Conservation (phyloP, 2,329 filamentous ascomycete genomes). For the Cyanodermella asteris region DNA sequence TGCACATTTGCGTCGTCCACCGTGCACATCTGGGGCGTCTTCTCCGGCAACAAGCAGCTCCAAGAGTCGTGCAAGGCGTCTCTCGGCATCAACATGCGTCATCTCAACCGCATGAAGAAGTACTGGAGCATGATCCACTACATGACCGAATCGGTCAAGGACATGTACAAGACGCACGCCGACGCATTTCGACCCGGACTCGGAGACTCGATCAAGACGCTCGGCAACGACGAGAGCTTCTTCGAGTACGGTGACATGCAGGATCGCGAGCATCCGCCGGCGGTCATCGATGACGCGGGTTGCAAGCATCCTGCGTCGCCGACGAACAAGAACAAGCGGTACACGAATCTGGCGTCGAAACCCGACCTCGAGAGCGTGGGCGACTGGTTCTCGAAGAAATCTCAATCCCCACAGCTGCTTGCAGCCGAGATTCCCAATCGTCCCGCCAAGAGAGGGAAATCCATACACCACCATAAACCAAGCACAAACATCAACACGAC, state of each 20-base stretch:
- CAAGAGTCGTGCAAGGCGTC: slow-evolving; percentile 66
- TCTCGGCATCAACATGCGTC: slow-evolving; percentile 69
- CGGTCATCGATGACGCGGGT: slow-evolving; percentile 63
- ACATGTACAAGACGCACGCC: slow-evolving; percentile 65
- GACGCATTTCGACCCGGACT: slow-evolving; percentile 50
- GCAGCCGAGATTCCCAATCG: slow-evolving; percentile 23
- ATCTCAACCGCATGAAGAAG: slow-evolving; percentile 82
- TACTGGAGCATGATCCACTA: slow-evolving; percentile 99
- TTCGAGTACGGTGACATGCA: slow-evolving; percentile 96
- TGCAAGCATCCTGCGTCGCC: slow-evolving; percentile 53
- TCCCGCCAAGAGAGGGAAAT: slow-evolving; percentile 25
- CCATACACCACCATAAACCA: slow-evolving; percentile 15
- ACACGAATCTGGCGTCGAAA: slow-evolving; percentile 73
- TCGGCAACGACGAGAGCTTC: slow-evolving; percentile 25
- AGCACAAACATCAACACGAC: slow-evolving; percentile 15
- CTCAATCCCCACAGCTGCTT: slow-evolving; percentile 50
- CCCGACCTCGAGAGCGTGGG: slow-evolving; percentile 82
- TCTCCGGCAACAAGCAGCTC: slow-evolving; percentile 58
- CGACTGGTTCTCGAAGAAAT: slow-evolving; percentile 87
- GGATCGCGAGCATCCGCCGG: slow-evolving; percentile 88
- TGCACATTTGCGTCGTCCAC: slow-evolving; percentile 84
- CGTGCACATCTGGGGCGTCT: slow-evolving; percentile 82
- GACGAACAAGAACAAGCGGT: slow-evolving; percentile 49
- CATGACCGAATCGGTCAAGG: slow-evolving; percentile 79
- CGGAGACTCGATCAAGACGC: slow-evolving; percentile 16